Base-by-base conservation (phyloP, 768 basidiomycete species). In the Leucogyrophana mollusca region DNA sequence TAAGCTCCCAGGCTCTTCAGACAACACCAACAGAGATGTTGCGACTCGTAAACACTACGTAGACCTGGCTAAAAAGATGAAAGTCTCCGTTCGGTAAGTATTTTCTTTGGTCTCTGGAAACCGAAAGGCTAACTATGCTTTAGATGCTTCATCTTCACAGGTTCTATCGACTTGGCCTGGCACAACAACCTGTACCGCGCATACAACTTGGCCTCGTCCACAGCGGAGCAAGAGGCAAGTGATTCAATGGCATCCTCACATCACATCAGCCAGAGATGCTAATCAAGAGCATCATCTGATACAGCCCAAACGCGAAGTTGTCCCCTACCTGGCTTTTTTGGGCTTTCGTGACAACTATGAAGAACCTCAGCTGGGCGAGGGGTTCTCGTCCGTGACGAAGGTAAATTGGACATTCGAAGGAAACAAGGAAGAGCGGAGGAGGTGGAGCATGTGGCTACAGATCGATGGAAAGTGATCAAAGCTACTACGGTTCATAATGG, bases 151-250 rank as follows among this genome's bases (percentile, higher is more conserved):
- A 53, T 77, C 21, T 95, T 96, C 56, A 72, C 79, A 8, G 87
- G 83, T 35, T 79, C 86, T 8, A 55, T 80, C n/a, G 87, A 92
- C 37, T 74, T 95, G 6, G 90, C 90, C 2, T 89, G 84, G 85
- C 95, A 97, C 65, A 96, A 97, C 62, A 94, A 94, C 57, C 66
- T 94, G 7, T 96, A 95, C 60, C 80, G 94, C 23, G 82, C 90
- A 30, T 89, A 72, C 53, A 78, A 77, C 50, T 66, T 77, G 23
- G 80, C 82, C 0, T 61, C 76, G 2, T 71, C 72, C 1, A 62
- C 69, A n/a, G 59, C 66, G 25, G 60, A 56, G 2, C 61, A 60
- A 37, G 75, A 80, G 62, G 79, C 77, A 46, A 49, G 66, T 58
- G 11, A 17, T 36, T 30, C 6, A 13, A 30, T 13, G 6, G 27